Base-by-base conservation (phyloP, 768 basidiomycete genomes). In the Pholiota conissans region DNA sequence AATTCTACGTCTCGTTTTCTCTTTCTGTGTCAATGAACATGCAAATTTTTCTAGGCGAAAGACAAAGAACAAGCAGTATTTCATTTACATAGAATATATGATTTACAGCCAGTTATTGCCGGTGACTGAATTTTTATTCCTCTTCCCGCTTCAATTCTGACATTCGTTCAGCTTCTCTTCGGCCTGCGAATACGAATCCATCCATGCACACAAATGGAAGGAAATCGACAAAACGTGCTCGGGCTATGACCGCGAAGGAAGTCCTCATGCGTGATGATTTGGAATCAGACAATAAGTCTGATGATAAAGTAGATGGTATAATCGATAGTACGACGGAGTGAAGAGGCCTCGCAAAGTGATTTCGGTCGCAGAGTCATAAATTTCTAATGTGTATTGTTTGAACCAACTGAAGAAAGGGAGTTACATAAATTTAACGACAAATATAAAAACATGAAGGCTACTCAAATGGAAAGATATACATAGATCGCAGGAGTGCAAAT, bases 41-140 rank as follows among this genome's bases (percentile, higher is more conserved):
- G 40, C n/a, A 3, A 9, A 30, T 9, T 11, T 18, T 5, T 52
- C 11, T 32, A 79, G 78, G 92, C 92, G 2, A 93, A 94, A 69
- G 91, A 91, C 71, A 91, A 95, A 73, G 95, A 96, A 69, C 95
- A 95, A 68, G 95, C 94, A 1, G 94, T 97, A 5, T 80, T 97
- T 56, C 85, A 95, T 60, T 66, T 96, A 45, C 86, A 92, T 67
- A 71, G 93, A 57, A 86, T 90, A 28, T 96, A 97, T 64, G 77
- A 75, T 46, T 69, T 95, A 3, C 74, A 85, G 40, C 81, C 85
- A 14, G 87, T 92, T 22, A 82, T 79, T 8, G 73, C 85, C 60
- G 85, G 82, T 83, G 55, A 51, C 74, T 69, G 61, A 39, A 64
- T 65, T 42, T 46, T 20, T 30, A 42, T 49, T 58, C 3, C 20